Base-by-base conservation (phyloP, 2,329 filamentous ascomycete genomes). In the Diaporthe amygdali region DNA sequence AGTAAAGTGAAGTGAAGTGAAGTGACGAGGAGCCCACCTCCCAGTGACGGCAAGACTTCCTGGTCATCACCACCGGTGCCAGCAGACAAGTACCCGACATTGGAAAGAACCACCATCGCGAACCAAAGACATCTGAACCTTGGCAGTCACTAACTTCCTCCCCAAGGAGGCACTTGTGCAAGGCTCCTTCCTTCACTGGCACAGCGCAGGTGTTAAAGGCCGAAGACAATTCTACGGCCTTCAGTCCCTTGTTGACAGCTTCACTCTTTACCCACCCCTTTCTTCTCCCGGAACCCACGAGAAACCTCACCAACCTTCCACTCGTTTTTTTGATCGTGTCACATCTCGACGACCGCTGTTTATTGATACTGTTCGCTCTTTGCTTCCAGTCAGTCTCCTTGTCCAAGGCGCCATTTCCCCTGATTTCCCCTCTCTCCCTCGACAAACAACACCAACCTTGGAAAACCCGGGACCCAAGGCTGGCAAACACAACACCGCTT, bases 261-360 rank as follows among this genome's bases (percentile, higher is more conserved):
- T 59, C 66, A 46, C 41, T 32, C 25, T 44, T 56, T 49, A 17
- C 32, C 25, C 52, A 27, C 25, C 32, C 41, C 37, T 15, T 22
- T 41, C 44, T 37, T 47, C 32, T 44, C 41, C 63, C 61, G 41
- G 27, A 41, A 52, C 34, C 32, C 63, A 68, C 61, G 32, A 71
- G 39, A 67, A 46, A 39, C 69, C 67, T 71, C 71, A 46, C 69
- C 71, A 66, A 44, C 71, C 71, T 66, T 32, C 22, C 64, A 49
- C 68, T 72, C 63, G 32, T 72, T 72, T 72, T 72, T 72, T 72
- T 72, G 71, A 72, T 72, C 71, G 71, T 51, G 47, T 25, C 55
- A 25, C 22, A 47, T 66, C 67, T 68, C 37, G 56, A 56, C 55
- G 30, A 66, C 27, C 56, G 61, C 63, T 47, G 64, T 68, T 41